phyloP scores from a whole-genome alignment of 164 flowering plant genomes.

The Stephania cephalantha region DNA sequence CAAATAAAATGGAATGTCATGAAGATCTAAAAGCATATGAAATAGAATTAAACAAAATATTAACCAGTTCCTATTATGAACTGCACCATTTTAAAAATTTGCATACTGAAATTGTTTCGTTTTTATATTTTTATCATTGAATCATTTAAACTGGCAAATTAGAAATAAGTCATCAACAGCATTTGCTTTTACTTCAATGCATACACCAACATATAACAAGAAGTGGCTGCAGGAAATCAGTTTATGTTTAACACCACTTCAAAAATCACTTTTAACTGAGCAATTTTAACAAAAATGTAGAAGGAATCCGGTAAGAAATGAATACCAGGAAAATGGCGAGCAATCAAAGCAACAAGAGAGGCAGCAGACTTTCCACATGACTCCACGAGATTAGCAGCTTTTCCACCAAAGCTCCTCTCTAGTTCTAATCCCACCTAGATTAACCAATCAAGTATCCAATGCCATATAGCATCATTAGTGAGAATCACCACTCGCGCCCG shows the following conservation, averaged over 20 bases:
- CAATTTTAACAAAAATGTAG: background rate
- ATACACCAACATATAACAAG: background rate
- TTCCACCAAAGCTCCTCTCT: conserved; percentile 75
- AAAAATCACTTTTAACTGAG: background rate
- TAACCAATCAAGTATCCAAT: background rate
- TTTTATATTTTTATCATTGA: background rate
- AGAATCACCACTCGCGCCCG: background rate
- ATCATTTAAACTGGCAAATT: too few species aligned
- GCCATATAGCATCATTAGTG: background rate
- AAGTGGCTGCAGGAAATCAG: background rate
- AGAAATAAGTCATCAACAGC: background rate
- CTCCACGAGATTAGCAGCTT: conserved; percentile 81
- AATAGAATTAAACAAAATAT: background rate
- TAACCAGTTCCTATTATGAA: background rate
- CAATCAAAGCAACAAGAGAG: conserved; percentile 63
- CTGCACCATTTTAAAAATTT: background rate
- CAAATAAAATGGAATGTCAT: conserved; percentile 3
- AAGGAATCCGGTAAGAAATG: background rate
- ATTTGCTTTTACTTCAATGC: background rate
- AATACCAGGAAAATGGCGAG: conserved; percentile 87
- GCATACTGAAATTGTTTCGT: background rate
- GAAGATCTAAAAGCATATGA: background rate
- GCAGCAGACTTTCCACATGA: conserved; percentile 79
- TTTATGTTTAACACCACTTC: background rate
- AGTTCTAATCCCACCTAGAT: conserved; percentile 75